A percentile compares a stretch with the other conserved stretches of the same genome.
phyloP scores from a whole-genome alignment of 2,329 filamentous ascomycete genomes.

The Parastagonospora nodorum region DNA sequence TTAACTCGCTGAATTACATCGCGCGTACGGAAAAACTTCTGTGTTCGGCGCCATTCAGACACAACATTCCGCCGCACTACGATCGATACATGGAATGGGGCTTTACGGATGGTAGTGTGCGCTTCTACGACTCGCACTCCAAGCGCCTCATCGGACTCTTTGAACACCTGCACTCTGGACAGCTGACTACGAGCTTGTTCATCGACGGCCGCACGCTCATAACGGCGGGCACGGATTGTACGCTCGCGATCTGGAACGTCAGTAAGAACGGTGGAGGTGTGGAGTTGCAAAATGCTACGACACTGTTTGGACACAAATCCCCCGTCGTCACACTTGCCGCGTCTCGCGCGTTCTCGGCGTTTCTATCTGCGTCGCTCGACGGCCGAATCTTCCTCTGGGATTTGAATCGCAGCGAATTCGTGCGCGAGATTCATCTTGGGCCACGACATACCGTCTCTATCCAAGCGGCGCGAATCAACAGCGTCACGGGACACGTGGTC shows the following conservation, averaged over 20 bases:
- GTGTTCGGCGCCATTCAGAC: conserved; percentile 79
- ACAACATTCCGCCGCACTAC: conserved; percentile 84
- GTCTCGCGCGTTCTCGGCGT: conserved; percentile 84
- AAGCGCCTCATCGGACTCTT: conserved; percentile 85
- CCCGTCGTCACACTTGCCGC: conserved; percentile 82
- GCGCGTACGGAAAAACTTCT: conserved; percentile 81
- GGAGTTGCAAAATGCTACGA: conserved; percentile 77
- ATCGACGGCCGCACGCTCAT: conserved; percentile 89
- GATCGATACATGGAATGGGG: conserved; percentile 97
- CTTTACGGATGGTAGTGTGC: conserved; percentile 88
- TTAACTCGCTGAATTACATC: conserved; percentile 78
- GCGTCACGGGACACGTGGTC: conserved; percentile 87
- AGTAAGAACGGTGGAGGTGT: conserved; percentile 65
- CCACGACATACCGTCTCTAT: conserved; percentile 35
- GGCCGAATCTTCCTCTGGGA: conserved; percentile 92
- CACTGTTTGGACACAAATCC: conserved; percentile 87
- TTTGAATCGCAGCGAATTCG: conserved; percentile 85
- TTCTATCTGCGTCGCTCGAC: conserved; percentile 81
- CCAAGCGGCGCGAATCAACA: conserved; percentile 84
- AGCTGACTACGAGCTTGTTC: conserved; percentile 81
- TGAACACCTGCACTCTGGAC: conserved; percentile 91
- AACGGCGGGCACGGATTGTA: conserved; percentile 90
- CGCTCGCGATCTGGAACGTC: conserved; percentile 82
- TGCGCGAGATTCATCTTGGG: conserved; percentile 68
- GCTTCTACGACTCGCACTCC: conserved; percentile 85